A percentile compares a stretch with the other conserved stretches of the same genome.
phyloP scores from a whole-genome alignment of 2,329 filamentous ascomycete genomes.

The Ophiostoma ulmi region DNA sequence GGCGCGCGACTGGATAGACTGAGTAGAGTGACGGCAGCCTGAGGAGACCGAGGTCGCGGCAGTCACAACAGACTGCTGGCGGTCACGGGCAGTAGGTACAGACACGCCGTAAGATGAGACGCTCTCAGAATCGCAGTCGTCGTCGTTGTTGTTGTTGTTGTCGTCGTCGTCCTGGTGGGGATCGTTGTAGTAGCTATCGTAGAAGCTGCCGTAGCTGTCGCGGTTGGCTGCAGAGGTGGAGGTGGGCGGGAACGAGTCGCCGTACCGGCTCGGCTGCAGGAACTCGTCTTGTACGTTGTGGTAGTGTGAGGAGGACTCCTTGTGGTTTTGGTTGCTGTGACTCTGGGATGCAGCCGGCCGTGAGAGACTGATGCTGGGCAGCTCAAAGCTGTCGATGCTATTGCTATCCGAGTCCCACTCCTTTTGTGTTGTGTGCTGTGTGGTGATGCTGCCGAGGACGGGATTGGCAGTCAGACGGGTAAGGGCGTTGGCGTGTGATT shows the following conservation, averaged over 20 bases:
- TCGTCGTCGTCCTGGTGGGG: slow-evolving; percentile 22
- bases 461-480: slow-evolving; percentile 2
- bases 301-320: neutral
- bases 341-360: neutral
- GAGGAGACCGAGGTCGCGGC: slow-evolving; percentile 39
- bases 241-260: neutral
- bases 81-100: slow-evolving; percentile 33
- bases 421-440: neutral
- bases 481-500: slow-evolving; percentile 2
- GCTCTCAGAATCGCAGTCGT: slow-evolving; percentile 21
- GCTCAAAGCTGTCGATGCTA: slow-evolving; percentile 28
- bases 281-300: neutral
- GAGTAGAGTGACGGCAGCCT: slow-evolving; percentile 32
- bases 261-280: slow-evolving; percentile 5
- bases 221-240: neutral
- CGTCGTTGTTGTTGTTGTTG: slow-evolving; percentile 23
- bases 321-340: neutral
- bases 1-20: slow-evolving; percentile 27
- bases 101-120: slow-evolving; percentile 37
- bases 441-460: neutral
- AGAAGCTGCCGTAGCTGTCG: slow-evolving; percentile 17
- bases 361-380: slow-evolving; percentile 24
- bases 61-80: slow-evolving; percentile 37
- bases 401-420: slow-evolving; percentile 25
- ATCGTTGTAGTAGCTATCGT: slow-evolving; percentile 18